phyloP scores from a whole-genome alignment of 225 moss, liverwort and hornwort species.

The Pleurozium schreberi region DNA sequence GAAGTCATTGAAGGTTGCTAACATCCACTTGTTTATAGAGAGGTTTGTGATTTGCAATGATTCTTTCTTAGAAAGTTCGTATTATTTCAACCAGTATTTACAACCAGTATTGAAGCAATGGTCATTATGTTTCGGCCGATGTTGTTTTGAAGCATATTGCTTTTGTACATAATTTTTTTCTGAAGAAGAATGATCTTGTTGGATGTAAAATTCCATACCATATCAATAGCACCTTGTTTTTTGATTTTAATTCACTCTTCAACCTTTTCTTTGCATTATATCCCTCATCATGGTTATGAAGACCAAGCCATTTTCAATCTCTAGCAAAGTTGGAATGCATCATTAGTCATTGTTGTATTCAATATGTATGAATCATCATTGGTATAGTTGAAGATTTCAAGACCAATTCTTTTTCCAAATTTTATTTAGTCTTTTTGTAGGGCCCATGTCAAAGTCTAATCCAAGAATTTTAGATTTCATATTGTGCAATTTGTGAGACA shows the following conservation, averaged over 20 bases:
- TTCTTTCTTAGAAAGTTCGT: no score
- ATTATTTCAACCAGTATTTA: no score
- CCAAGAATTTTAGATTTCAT: neutral
- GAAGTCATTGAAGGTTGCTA: neutral
- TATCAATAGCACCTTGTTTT: neutral
- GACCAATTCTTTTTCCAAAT: no score
- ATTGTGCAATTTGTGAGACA: neutral
- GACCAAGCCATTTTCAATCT: neutral
- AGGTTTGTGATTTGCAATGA: no score
- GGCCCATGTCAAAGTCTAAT: neutral
- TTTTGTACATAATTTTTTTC: accelerated
- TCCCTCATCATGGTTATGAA: neutral
- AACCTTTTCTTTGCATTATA: neutral
- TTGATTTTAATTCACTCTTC: neutral
- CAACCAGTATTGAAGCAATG: neutral
- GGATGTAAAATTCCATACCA: neutral
- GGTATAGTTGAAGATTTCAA: neutral
- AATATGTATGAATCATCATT: neutral
- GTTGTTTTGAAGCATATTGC: neutral
- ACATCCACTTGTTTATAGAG: neutral
- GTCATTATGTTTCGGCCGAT: neutral
- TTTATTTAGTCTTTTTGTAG: neutral
- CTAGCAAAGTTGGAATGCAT: neutral
- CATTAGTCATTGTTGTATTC: neutral
- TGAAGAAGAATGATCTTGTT: accelerated